Evolutionary conservation across 2,329 filamentous ascomycete genomes (phyloP).

Genomic region (Dichotomopilus funicola): DNA sequence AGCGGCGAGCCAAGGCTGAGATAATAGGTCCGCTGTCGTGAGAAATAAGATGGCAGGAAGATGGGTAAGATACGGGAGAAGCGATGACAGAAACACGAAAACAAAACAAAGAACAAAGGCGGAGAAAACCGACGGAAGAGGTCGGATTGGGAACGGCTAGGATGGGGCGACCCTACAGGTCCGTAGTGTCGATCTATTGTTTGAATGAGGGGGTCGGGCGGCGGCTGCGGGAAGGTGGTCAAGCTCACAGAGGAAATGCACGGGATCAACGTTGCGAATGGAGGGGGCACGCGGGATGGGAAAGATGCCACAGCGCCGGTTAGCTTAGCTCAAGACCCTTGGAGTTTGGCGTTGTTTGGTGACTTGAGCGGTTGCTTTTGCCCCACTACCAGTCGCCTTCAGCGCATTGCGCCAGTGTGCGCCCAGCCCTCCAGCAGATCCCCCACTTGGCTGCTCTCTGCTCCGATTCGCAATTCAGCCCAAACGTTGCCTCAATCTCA

Average conservation of each 20-base stretch:
- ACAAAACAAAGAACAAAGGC: neutral
- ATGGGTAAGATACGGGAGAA: neutral
- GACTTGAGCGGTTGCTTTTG: too few relatives aligned
- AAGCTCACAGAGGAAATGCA: conserved; percentile 4
- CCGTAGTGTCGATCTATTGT: neutral
- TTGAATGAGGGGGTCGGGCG: neutral
- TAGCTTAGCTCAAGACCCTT: neutral
- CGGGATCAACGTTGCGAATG: conserved; percentile 1
- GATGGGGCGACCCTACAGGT: too few relatives aligned
- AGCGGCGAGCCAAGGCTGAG: neutral
- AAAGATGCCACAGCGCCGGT: neutral
- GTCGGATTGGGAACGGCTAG: too few relatives aligned
- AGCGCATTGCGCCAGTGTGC: too few relatives aligned
- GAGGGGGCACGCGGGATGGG: conserved; percentile 10
- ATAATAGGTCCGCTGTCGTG: neutral
- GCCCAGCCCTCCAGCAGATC: too few relatives aligned
- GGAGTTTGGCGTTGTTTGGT: too few relatives aligned
- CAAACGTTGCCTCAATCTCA: too few relatives aligned
- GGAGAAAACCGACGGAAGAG: too few relatives aligned
- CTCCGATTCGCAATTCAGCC: too few relatives aligned
- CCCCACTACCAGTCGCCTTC: too few relatives aligned
- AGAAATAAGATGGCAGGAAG: neutral
- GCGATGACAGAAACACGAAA: neutral
- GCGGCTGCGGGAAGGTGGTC: neutral
- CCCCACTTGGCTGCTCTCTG: too few relatives aligned